These are phyloP conservation scores for Lactuca saligna DNA, from an alignment of 129 eudicot species.

Conservation along the genomic window DNA sequence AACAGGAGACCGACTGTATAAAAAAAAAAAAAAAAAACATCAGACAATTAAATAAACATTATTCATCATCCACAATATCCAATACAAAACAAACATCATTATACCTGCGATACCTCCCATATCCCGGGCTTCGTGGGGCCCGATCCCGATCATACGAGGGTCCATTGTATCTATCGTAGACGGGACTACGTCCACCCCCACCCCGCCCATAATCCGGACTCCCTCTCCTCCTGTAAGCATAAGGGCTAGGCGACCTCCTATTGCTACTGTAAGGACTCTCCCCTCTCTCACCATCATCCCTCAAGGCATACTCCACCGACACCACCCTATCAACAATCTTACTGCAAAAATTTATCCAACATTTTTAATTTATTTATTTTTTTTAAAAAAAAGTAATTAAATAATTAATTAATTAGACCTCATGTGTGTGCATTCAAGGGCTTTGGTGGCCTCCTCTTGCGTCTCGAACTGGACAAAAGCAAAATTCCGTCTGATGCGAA, in stretches of 20 bases:
- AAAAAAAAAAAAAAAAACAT: not conserved
- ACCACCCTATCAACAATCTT: conserved; percentile 93
- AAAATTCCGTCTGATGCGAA: conserved; percentile 91
- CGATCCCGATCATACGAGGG: conserved; percentile 63
- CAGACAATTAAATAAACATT: not conserved
- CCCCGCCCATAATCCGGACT: conserved; percentile 86
- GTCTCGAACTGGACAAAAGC: conserved; percentile 97
- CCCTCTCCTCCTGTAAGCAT: conserved; percentile 36
- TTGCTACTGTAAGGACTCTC: conserved; percentile 56
- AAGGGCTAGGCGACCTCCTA: conserved; percentile 76
- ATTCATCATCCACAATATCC: no score
- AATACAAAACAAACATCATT: not conserved
- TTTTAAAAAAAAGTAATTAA: not conserved
- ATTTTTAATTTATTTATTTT: no score
- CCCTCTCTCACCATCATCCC: conserved; percentile 90
- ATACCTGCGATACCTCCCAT: conserved; percentile 73
- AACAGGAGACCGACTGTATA: conserved; percentile 73
- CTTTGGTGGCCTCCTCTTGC: conserved; percentile 90
- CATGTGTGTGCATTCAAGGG: conserved; percentile 89
- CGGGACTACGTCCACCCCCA: conserved; percentile 52
- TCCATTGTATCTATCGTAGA: conserved; percentile 64
- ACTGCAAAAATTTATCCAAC: conserved; percentile 36
- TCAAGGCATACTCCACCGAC: conserved; percentile 90
- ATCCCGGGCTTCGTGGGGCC: conserved; percentile 56
- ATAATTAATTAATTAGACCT: conserved; percentile 37